phyloP scores from a whole-genome alignment of 768 basidiomycete genomes.

The Mycena epipterygia region DNA sequence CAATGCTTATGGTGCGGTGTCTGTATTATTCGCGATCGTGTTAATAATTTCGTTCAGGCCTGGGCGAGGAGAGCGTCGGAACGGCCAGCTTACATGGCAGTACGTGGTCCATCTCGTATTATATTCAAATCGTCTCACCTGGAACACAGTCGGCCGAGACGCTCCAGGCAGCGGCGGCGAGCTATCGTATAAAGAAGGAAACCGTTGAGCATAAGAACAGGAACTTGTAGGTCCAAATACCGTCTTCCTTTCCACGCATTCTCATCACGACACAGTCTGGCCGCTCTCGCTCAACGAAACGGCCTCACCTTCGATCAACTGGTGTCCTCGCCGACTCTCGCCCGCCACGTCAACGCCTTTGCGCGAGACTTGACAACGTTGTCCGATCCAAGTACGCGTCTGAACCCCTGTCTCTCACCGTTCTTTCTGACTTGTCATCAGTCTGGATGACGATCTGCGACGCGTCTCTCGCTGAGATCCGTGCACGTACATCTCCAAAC shows the following conservation, averaged over 20 bases:
- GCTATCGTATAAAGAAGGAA: background rate
- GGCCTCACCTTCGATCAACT: background rate
- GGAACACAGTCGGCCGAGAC: background rate
- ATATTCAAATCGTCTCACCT: background rate
- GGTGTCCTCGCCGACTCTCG: background rate
- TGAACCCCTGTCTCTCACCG: background rate
- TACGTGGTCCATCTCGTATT: background rate
- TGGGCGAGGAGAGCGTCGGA: background rate
- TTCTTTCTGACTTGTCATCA: background rate
- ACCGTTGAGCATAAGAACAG: background rate
- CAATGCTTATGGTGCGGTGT: no score
- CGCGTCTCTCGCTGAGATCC: background rate
- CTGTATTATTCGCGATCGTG: background rate
- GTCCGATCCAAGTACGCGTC: background rate
- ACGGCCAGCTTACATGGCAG: constrained; percentile 1
- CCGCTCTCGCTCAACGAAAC: background rate
- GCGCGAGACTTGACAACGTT: background rate
- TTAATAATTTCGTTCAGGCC: background rate
- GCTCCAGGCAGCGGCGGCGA: background rate
- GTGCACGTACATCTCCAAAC: no score
- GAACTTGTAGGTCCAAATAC: background rate
- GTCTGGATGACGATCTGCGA: background rate
- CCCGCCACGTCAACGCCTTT: constrained; percentile 2
- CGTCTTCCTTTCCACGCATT: background rate
- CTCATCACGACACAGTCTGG: background rate